Evolutionary conservation across 805 yeast species (phyloP).

Genomic region (Candida odintsovae): DNA sequence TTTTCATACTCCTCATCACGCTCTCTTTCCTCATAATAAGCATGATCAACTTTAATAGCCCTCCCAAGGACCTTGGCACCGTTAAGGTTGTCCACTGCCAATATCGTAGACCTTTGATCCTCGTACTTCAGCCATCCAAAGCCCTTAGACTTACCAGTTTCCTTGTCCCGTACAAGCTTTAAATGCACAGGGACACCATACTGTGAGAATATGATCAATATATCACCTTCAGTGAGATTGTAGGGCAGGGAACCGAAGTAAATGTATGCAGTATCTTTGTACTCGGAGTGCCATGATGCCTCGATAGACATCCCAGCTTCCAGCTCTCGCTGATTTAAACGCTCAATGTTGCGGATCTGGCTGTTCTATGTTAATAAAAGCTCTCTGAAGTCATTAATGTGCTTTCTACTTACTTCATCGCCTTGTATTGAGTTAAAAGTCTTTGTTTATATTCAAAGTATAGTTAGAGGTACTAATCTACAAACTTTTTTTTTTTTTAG

Average conservation of each 20-base stretch:
- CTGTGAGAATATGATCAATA: conserved; percentile 77
- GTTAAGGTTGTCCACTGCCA: conserved; percentile 87
- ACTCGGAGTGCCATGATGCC: conserved; percentile 91
- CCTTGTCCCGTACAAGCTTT: conserved; percentile 59
- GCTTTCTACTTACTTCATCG: not conserved
- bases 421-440: no score
- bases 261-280: conserved; percentile 56
- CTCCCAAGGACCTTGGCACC: conserved; percentile 54
- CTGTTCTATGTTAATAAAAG: not conserved
- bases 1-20: conserved; percentile 45
- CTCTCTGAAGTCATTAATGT: no score
- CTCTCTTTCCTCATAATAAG: conserved; percentile 49
- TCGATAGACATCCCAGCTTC: conserved; percentile 47
- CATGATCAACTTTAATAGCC: conserved; percentile 63
- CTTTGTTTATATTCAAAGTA: no score
- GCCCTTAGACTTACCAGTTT: conserved; percentile 62
- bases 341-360: not conserved
- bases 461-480: no score
- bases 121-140: conserved; percentile 81
- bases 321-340: conserved; percentile 62
- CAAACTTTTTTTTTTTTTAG: no score
- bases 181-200: conserved; percentile 82
- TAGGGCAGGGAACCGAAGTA: conserved; percentile 65
- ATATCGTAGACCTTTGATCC: conserved; percentile 69
- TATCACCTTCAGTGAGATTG: conserved; percentile 67